Base-by-base conservation (phyloP, 2,329 filamentous ascomycete species). In the Capronia americana region DNA sequence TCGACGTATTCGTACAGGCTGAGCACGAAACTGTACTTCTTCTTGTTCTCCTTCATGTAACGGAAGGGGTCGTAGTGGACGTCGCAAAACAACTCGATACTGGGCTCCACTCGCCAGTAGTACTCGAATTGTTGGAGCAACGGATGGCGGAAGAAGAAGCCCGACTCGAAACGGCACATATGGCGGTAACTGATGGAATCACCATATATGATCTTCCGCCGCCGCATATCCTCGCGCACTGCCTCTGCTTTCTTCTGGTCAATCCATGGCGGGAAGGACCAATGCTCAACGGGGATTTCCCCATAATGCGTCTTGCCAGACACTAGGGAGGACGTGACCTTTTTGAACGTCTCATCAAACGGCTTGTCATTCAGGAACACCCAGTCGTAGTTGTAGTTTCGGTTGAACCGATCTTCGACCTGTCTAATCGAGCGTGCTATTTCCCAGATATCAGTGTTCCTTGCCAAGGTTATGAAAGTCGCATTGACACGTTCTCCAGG, bases 41-140 rank as follows among this genome's bases (percentile, higher is more conserved):
- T 99, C 79, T 91, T 90, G 81, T 96, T 89, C 77, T 98, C 93
- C 73, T 90, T 89, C 93, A 99, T 97, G 83, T 88, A 93, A 71
- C 92, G 92, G 89, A 99, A 99, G 7, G 95, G 92, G 76, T 99
- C 95, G 79, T 96, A 96, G 79, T 92, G 86, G 75, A 99, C 86
- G 77, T 99, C 95, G 81, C 95, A 99, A 86, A 88, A 97, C 69
- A 99, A 90, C 83, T 98, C 92, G 77, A 99, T 89, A 80, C 92
- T 95, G 74, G 95, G 95, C 85, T 99, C 95, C 14, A 99, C 95
- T 73, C 96, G 92, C 95, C 95, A 99, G 86, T 99, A 99, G 87
- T 92, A 99, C 77, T 99, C 95, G 80, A 96, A 99, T 78, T 98
- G 93, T 79, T 92, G 82, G 92, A 99, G 93, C 72, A 97, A 82